These are phyloP conservation scores for Colletotrichum sp. DNA, from an alignment of 2,329 filamentous ascomycete species.

Conservation along the genomic window DNA sequence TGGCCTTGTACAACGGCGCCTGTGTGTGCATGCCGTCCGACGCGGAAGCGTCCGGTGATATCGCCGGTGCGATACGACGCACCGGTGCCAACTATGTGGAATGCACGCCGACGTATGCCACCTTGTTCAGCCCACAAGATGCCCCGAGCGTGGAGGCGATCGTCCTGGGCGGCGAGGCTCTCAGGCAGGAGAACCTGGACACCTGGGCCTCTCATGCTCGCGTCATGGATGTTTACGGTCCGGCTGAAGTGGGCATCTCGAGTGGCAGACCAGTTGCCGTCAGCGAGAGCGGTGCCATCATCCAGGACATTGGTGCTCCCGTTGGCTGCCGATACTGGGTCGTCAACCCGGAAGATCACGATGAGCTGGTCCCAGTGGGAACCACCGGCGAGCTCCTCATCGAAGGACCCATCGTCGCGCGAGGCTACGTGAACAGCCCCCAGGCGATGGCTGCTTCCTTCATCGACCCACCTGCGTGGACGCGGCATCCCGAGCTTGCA, in stretches of 20 bases:
- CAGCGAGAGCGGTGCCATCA: not conserved
- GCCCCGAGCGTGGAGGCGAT: fast-evolving
- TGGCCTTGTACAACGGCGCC: not conserved
- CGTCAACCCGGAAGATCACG: not conserved
- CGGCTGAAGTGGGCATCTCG: not conserved
- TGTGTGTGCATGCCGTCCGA: not conserved
- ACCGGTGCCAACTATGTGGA: not conserved
- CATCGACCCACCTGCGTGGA: not conserved
- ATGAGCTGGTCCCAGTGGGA: not conserved
- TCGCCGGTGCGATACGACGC: not conserved
- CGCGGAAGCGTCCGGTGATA: not conserved
- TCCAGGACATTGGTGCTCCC: not conserved
- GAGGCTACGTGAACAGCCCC: not conserved
- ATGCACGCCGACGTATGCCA: not conserved
- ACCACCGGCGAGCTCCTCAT: not conserved
- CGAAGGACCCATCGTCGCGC: not conserved
- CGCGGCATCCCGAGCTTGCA: not conserved
- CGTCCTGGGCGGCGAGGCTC: not conserved
- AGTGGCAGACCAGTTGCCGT: not conserved
- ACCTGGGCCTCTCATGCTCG: not conserved
- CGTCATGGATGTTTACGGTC: not conserved
- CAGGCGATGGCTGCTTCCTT: not conserved
- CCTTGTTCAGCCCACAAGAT: not conserved
- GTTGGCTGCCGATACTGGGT: not conserved
- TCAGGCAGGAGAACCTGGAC: not conserved